Base-by-base conservation (phyloP, 805 yeast species). In the Candida hungchunana region DNA sequence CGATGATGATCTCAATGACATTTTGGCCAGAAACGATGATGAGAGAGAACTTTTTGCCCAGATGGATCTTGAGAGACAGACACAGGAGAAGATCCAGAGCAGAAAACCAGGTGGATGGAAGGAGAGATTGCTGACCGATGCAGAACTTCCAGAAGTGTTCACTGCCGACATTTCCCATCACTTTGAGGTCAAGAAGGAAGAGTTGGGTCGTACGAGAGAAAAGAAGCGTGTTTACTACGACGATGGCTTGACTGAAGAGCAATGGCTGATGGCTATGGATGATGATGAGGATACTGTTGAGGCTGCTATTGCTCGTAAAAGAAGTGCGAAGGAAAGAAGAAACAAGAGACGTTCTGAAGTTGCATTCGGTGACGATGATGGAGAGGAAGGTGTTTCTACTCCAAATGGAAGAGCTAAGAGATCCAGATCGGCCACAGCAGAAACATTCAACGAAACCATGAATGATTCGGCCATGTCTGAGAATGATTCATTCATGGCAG, bases 201-300 rank as follows among this genome's bases (percentile, higher is more conserved):
- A 71, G 15, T 62, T 63, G 29, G 82, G 83, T 8, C 73, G 96
- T 56, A 71, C 79, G 5, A 76, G 97, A 53, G 93, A 85, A 54
- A 79, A 95, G 26, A 86, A 85, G 58, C 64, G 63, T 44, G 66
- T 75, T 1, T 71, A 79, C 6, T 77, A 77, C 42, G 97, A 93
- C 58, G 96, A 89, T 47, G 78, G 81, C 46, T 62, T 89, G 49
- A 82, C 95, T 4, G 97, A 93, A 55, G 96, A 86, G 51, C 96
- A 90, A 60, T 90, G 97, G 95, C 59, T 82, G 34, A 76, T 77
- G 57, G 86, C 86, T 1, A 74, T 83, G 69, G 93, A 83, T 56
- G 77, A 76, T 39, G 93, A 82, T 39, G 71, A 77, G 16, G 83
- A 74, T 44, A 60, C 52, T 7, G 53, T 47, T 30, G 55, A 50